Evolutionary conservation across 169 alveolate species (phyloP).

Genomic region (Plasmodium falciparum): DNA sequence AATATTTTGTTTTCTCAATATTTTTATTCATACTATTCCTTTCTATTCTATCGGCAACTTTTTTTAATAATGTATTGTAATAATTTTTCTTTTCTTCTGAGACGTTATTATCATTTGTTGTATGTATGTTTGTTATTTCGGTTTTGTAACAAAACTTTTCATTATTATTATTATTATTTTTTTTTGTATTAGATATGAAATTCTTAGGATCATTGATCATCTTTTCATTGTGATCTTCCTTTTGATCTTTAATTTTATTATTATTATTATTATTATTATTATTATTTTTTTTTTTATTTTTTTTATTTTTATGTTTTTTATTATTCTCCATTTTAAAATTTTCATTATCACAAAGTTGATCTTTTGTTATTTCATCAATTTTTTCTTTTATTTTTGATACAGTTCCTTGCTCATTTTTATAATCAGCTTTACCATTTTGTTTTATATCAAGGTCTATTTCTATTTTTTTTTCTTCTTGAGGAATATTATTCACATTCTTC

Average conservation of each 20-base stretch:
- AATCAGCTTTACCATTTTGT: not conserved
- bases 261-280: not conserved
- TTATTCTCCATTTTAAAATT: not conserved
- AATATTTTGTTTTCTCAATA: constrained; percentile 17
- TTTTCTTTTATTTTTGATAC: no score
- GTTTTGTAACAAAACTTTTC: no score
- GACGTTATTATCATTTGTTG: not conserved
- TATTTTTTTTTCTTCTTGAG: constrained; percentile 7
- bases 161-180: no score
- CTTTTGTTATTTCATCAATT: no score
- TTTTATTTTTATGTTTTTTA: not conserved
- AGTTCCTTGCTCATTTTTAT: no score
- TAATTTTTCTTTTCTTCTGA: constrained; percentile 17
- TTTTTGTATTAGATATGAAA: no score
- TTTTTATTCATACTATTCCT: not conserved
- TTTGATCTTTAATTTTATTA: no score
- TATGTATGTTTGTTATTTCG: not conserved
- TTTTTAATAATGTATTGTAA: constrained; percentile 20
- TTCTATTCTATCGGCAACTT: constrained; percentile 9
- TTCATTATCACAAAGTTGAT: no score
- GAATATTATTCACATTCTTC: not conserved
- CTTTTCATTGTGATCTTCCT: no score
- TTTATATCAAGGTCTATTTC: not conserved
- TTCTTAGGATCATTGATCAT: no score
- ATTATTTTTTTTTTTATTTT: not conserved